phyloP scores from a whole-genome alignment of 768 basidiomycete genomes.

The Boletus reticuloceps region DNA sequence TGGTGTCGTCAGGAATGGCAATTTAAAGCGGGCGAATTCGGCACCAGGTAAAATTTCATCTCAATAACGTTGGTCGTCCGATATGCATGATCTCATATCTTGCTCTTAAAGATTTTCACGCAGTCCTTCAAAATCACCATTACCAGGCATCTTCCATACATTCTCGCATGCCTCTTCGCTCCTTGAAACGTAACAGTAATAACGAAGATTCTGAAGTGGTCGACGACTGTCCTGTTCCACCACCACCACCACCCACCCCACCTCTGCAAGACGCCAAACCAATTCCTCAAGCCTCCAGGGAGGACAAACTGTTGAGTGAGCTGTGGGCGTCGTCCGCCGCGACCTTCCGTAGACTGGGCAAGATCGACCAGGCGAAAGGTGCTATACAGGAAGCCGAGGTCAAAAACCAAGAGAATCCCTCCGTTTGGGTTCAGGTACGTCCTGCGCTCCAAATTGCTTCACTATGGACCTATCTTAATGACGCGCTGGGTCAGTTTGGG shows the following conservation, averaged over 20 bases:
- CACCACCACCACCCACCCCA: slow-evolving; percentile 35
- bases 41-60: slow-evolving; percentile 55
- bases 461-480: neutral
- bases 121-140: slow-evolving; percentile 54
- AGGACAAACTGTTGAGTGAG: slow-evolving; percentile 71
- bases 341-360: slow-evolving; percentile 85
- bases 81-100: neutral
- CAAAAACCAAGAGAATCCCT: slow-evolving; percentile 79
- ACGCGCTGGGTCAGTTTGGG: slow-evolving; percentile 53
- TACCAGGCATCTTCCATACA: slow-evolving; percentile 85
- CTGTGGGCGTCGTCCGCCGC: slow-evolving; percentile 95
- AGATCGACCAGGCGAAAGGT: slow-evolving; percentile 85
- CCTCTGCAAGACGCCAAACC: slow-evolving; percentile 33
- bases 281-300: slow-evolving; percentile 45
- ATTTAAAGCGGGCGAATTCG: slow-evolving; percentile 59
- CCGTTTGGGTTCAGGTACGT: slow-evolving; percentile 92
- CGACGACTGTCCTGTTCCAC: slow-evolving; percentile 38
- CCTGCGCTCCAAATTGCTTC: neutral
- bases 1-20: slow-evolving; percentile 57
- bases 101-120: slow-evolving; percentile 59
- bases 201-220: slow-evolving; percentile 31
- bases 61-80: neutral
- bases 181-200: slow-evolving; percentile 37
- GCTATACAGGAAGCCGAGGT: slow-evolving; percentile 96
- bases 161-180: slow-evolving; percentile 62